A percentile compares a stretch with the other conserved stretches of the same genome.
Evolutionary conservation across 805 yeast genomes (phyloP).

Genomic region (Candida arabinofermentans): DNA sequence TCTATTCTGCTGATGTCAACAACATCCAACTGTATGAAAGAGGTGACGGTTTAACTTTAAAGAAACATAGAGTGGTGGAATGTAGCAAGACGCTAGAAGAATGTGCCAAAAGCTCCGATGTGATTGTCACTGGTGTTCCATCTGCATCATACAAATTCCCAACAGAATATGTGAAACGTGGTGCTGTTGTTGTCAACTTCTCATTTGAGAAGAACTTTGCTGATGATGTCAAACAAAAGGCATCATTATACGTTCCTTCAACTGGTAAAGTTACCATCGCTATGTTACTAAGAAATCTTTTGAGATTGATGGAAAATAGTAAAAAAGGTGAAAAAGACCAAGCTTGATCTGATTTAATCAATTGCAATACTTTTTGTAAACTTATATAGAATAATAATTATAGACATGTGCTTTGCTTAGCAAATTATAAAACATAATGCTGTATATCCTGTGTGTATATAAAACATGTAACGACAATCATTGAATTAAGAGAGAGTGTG

Average conservation of each 20-base stretch:
- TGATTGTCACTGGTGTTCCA: conserved; percentile 95
- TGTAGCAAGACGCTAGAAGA: conserved; percentile 50
- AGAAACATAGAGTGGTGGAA: conserved; percentile 77
- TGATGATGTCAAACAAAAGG: conserved; percentile 76
- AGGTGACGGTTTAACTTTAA: conserved; percentile 82
- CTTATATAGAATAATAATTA: too few relatives aligned
- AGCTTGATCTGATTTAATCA: too few relatives aligned
- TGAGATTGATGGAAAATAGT: conserved; percentile 75
- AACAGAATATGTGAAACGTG: conserved; percentile 70
- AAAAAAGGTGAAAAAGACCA: conserved; percentile 6
- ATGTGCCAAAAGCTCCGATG: conserved; percentile 76
- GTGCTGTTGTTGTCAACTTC: conserved; percentile 88
- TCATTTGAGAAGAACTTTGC: conserved; percentile 85
- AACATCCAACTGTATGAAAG: conserved; percentile 89
- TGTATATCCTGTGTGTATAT: too few relatives aligned
- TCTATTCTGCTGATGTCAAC: conserved; percentile 84
- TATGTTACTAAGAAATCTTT: conserved; percentile 85
- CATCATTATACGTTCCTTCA: conserved; percentile 90
- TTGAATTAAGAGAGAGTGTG: too few relatives aligned
- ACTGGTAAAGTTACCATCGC: conserved; percentile 96
- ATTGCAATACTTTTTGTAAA: too few relatives aligned
- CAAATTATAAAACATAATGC: too few relatives aligned
- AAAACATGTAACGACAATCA: too few relatives aligned
- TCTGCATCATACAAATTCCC: conserved; percentile 81
- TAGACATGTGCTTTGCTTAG: too few relatives aligned